These are phyloP conservation scores for Volvox reticuliferus DNA, from an alignment of 139 green algal genomes.

Conservation along the genomic window DNA sequence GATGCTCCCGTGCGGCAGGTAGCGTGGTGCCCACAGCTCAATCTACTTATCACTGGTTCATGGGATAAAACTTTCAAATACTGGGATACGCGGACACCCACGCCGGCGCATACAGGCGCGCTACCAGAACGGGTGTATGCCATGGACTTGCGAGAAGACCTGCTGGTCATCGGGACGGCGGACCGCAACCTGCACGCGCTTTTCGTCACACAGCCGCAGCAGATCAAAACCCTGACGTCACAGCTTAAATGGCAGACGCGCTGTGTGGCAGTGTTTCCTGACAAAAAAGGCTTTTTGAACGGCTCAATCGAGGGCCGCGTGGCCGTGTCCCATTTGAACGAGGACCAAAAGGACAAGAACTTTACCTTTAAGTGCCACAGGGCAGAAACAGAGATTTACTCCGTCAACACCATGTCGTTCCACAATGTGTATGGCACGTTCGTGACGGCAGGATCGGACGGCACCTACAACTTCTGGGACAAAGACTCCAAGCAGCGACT, in stretches of 20 bases:
- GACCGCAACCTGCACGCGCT: slow-evolving; percentile 83
- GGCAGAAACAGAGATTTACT: slow-evolving; percentile 87
- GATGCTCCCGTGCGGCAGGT: slow-evolving; percentile 85
- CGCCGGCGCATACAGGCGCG: slow-evolving; percentile 35
- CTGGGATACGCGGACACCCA: slow-evolving; percentile 63
- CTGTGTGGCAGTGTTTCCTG: slow-evolving; percentile 89
- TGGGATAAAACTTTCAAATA: slow-evolving; percentile 81
- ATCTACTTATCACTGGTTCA: slow-evolving; percentile 84
- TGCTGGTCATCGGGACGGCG: slow-evolving; percentile 85
- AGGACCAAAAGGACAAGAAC: slow-evolving; percentile 67
- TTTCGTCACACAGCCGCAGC: slow-evolving; percentile 65
- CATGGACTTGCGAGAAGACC: slow-evolving; percentile 85
- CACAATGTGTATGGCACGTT: slow-evolving; percentile 94
- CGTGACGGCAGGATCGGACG: slow-evolving; percentile 92
- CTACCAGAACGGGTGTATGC: slow-evolving; percentile 93
- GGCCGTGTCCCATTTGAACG: slow-evolving; percentile 97
- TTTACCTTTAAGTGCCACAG: slow-evolving; percentile 94
- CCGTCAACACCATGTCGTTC: slow-evolving; percentile 96
- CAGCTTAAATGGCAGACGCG: slow-evolving; percentile 98
- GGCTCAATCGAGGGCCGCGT: slow-evolving; percentile 95
- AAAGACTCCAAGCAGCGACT: slow-evolving; percentile 98
- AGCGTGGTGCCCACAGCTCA: slow-evolving; percentile 73
- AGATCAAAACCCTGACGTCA: slow-evolving; percentile 89
- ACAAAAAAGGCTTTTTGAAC: slow-evolving; percentile 93
- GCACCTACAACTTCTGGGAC: slow-evolving; percentile 99